Percentiles rank a stretch among this genome's conserved stretches.
phyloP scores from a whole-genome alignment of 2,329 filamentous ascomycete species.

The Hysterium pulicare region DNA sequence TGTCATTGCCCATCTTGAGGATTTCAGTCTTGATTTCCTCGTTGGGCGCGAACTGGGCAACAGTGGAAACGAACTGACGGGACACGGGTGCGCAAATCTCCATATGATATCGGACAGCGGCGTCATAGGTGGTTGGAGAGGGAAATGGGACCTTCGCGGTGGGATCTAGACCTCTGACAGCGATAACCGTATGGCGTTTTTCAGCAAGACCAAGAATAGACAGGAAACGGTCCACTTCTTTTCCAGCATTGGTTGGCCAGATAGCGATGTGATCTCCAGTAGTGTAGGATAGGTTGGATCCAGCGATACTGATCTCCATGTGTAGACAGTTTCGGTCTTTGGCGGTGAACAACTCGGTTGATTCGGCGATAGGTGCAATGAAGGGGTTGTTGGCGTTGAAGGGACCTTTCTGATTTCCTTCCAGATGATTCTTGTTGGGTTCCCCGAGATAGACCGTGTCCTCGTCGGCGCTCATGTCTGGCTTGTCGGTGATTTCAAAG shows the following conservation, averaged over 20 bases:
- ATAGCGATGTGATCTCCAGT: slow-evolving; percentile 96
- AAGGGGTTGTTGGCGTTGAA: slow-evolving; percentile 97
- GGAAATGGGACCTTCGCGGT: slow-evolving; percentile 98
- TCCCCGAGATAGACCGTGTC: slow-evolving; percentile 89
- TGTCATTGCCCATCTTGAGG: slow-evolving; percentile 83
- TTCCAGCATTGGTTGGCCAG: slow-evolving; percentile 94
- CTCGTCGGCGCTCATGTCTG: slow-evolving; percentile 69
- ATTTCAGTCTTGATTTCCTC: slow-evolving; percentile 84
- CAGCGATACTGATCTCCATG: slow-evolving; percentile 88
- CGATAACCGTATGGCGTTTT: slow-evolving; percentile 79
- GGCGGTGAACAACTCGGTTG: slow-evolving; percentile 83
- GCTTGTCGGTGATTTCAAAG: slow-evolving; percentile 76
- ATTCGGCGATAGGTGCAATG: slow-evolving; percentile 89
- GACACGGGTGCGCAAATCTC: slow-evolving; percentile 95
- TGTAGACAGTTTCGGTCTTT: slow-evolving; percentile 94
- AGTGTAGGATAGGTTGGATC: slow-evolving; percentile 86
- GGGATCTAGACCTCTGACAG: slow-evolving; percentile 85
- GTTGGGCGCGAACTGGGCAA: slow-evolving; percentile 85
- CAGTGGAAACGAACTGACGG: slow-evolving; percentile 84
- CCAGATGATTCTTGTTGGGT: slow-evolving; percentile 92
- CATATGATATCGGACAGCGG: slow-evolving; percentile 90
- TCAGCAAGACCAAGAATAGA: slow-evolving; percentile 69
- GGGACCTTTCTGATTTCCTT: slow-evolving; percentile 77
- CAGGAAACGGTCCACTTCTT: slow-evolving; percentile 87
- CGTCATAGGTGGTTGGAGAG: slow-evolving; percentile 92